Evolutionary conservation across 495 filamentous ascomycete genomes (phyloP).

Genomic region (Coniosporium apollinis): DNA sequence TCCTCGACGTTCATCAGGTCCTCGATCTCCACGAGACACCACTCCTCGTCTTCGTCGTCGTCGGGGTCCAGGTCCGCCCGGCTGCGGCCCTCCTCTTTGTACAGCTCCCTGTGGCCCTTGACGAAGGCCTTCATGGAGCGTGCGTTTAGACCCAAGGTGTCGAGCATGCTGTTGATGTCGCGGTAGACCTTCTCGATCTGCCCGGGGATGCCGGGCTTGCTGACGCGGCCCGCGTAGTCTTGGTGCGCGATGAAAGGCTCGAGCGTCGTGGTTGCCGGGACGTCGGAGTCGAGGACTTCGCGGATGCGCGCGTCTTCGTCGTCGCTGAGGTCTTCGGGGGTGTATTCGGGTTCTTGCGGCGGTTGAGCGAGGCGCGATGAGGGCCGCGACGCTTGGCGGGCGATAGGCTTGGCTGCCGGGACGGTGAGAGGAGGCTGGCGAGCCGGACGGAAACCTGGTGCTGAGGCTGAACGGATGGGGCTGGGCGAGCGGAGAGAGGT

Average conservation of each 20-base stretch:
- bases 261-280: slow-evolving; percentile 35
- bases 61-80: slow-evolving; percentile 39
- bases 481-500: slow-evolving; percentile 63
- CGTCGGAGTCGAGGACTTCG: slow-evolving; percentile 34
- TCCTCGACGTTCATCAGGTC: slow-evolving; percentile 42
- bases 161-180: slow-evolving; percentile 93
- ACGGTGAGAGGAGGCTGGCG: slow-evolving; percentile 11
- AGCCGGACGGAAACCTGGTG: slow-evolving; percentile 42
- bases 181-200: slow-evolving; percentile 77
- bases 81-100: slow-evolving; percentile 30
- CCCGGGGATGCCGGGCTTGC: slow-evolving; percentile 46
- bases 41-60: slow-evolving; percentile 37
- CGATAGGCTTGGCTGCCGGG: background rate
- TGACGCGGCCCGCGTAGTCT: slow-evolving; percentile 44
- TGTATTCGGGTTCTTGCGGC: too few relatives aligned
- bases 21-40: slow-evolving; percentile 54
- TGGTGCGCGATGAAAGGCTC: slow-evolving; percentile 52
- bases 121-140: slow-evolving; percentile 58
- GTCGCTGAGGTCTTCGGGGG: slow-evolving; percentile 37
- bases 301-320: slow-evolving; percentile 47
- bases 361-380: slow-evolving; percentile 1
- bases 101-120: slow-evolving; percentile 38
- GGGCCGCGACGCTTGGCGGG: slow-evolving; percentile 4
- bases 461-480: slow-evolving; percentile 47
- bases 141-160: slow-evolving; percentile 76